Percentiles rank a stretch among this genome's conserved stretches.
Evolutionary conservation across 2,329 filamentous ascomycete genomes (phyloP).

Genomic region (Pseudomassariella vexata): DNA sequence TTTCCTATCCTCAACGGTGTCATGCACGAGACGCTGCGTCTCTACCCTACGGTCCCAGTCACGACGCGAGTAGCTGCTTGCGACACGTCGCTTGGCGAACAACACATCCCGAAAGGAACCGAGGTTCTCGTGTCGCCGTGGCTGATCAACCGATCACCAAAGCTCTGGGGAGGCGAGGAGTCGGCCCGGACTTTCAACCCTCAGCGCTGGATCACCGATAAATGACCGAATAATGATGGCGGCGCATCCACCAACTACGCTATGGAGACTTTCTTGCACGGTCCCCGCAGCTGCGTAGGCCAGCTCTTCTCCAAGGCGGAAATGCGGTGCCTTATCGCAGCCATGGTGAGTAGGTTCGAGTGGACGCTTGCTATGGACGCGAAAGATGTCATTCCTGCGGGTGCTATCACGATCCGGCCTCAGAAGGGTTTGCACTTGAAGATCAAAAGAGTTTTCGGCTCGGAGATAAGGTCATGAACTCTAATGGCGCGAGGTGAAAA

Average conservation of each 20-base stretch:
- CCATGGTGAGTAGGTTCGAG: slow-evolving; percentile 59
- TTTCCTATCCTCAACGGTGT: slow-evolving; percentile 66
- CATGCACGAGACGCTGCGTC: slow-evolving; percentile 60
- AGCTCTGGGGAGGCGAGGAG: slow-evolving; percentile 64
- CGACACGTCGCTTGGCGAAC: slow-evolving; percentile 50
- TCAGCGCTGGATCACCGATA: slow-evolving; percentile 57
- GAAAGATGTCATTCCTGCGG: slow-evolving; percentile 27
- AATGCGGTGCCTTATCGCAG: slow-evolving; percentile 66
- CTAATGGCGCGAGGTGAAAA: no score
- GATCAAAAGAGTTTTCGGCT: no score
- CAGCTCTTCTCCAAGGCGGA: slow-evolving; percentile 68
- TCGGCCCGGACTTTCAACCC: slow-evolving; percentile 64
- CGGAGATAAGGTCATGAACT: no score
- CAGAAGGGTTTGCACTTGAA: slow-evolving; percentile 1
- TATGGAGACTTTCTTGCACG: slow-evolving; percentile 64
- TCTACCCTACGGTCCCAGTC: slow-evolving; percentile 60
- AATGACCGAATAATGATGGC: slow-evolving; percentile 46
- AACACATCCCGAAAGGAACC: slow-evolving; percentile 60
- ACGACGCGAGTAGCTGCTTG: slow-evolving; percentile 55
- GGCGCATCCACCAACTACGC: slow-evolving; percentile 65
- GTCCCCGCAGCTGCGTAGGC: slow-evolving; percentile 66
- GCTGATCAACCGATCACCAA: slow-evolving; percentile 57
- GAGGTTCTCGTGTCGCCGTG: slow-evolving; percentile 51
- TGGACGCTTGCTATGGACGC: slow-evolving; percentile 53
- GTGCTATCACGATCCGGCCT: slow-evolving; percentile 2